Base-by-base conservation (phyloP, 805 yeast species). In the Cyberlindnera samutprakarnensis region DNA sequence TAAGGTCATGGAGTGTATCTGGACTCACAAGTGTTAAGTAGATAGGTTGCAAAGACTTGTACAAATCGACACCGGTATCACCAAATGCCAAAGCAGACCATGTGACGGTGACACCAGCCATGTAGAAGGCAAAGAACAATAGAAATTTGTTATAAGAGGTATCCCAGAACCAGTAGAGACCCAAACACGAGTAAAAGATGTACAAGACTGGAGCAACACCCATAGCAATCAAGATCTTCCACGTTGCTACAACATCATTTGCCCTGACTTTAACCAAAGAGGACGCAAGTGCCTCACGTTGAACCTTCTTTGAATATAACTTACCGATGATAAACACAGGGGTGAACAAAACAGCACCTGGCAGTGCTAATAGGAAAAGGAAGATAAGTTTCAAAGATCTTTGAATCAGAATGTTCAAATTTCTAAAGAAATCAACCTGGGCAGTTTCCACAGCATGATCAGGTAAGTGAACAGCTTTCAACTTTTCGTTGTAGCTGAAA, bases 191-290 rank as follows among this genome's bases (percentile, higher is more conserved):
- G 59, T 92, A 92, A 36, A 82, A 64, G 23, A 77, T 73, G 62
- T 90, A 92, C 18, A 92, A 62, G 25, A 85, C 54, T 3, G 98
- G 98, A 0, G 96, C 94, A 33, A 85, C 61, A 5, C 90, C 94
- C 72, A 92, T 71, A 21, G 88, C 77, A 24, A 90, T 86, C 41
- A 92, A 64, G 28, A 92, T 79, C 57, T 92, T 92, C 98, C 98
- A 92, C 2, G 97, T 88, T 2, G 97, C 97, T 38, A 92, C 72
- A 17, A 92, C 96, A 56, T 92, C 98, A 36, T 77, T 80, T 13
- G 95, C 98, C 50, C 78, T 77, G 38, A 92, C 78, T 54, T 92
- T 92, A 15, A 92, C 98, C 0, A 87, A 70, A 0, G 96, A 87
- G 7, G 71, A 78, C 9, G 87, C 88, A 38, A 92, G 65, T 0